A percentile compares a stretch with the other conserved stretches of the same genome.
These are phyloP conservation scores for Arachis hypogaea DNA, from an alignment of 306 rosid species.

Conservation along the genomic window DNA sequence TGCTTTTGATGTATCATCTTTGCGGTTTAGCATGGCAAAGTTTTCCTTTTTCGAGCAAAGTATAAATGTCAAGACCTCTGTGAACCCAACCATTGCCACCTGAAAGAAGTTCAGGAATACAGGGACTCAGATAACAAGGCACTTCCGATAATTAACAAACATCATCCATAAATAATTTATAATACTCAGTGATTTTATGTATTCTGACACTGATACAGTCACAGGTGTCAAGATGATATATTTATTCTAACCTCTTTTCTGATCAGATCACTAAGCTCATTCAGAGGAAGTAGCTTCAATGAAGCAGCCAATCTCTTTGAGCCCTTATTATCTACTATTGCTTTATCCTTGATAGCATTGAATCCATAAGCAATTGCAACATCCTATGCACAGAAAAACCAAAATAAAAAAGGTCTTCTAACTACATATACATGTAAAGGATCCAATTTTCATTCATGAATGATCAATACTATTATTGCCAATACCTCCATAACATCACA, in stretches of 20 bases:
- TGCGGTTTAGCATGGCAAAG: constrained; percentile 75
- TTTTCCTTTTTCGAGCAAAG: constrained; percentile 83
- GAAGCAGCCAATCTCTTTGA: constrained; percentile 72
- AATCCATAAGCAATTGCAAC: constrained; percentile 94
- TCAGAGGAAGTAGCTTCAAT: constrained; percentile 73
- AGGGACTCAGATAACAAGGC: constrained; percentile 32
- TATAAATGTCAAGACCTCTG: constrained; percentile 89
- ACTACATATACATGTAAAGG: constrained; percentile 28
- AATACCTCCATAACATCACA: constrained; percentile 96
- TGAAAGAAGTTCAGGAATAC: constrained; percentile 41
- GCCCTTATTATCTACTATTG: constrained; percentile 76
- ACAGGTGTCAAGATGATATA: background rate
- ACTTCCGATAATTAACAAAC: constrained; percentile 21
- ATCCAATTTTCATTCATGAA: constrained; percentile 3
- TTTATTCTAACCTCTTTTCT: constrained; percentile 66
- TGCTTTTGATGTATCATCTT: constrained; percentile 69
- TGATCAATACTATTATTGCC: constrained; percentile 13
- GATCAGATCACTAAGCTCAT: constrained; percentile 78
- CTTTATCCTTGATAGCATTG: constrained; percentile 79
- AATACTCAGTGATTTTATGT: constrained; percentile 5
- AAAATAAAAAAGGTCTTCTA: constrained; percentile 15
- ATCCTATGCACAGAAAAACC: constrained; percentile 56
- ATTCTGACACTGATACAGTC: constrained; percentile 24
- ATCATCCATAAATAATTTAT: constrained; percentile 20
- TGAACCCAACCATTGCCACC: constrained; percentile 85